Evolutionary conservation across 179 eudicot species (phyloP), one percentile per base, ranked within the genome.

Genomic region (Pouteria campechiana): DNA sequence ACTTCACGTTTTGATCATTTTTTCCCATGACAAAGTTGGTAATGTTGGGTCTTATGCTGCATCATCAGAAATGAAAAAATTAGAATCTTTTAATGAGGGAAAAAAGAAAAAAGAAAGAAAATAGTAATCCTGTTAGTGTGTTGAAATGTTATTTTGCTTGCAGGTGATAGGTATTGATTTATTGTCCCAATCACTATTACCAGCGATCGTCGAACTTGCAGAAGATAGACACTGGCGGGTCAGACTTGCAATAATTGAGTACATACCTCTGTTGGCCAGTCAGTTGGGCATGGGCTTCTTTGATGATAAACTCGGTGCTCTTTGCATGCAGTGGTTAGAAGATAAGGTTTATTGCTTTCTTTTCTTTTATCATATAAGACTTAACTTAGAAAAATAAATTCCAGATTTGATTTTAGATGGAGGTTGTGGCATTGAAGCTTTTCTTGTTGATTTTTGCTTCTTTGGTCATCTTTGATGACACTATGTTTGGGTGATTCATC

Each of bases 151-250:
- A 7, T 12, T 17, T 17, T 29, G 27, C 15, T 32, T 71, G 60
- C 74, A 90, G 98, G 98, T 90, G 47, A 86, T 90, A 60, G 98
- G 98, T 37, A 86, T 90, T 15, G 98, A 90, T 77, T 71, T 90
- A 17, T 61, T 90, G 57, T 90, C 98, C 25, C 98, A 86, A 45
- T 90, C 98, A 52, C 70, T 90, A 16, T 57, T 90, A 52, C 98
- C 96, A 44, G 98, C 98, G 31, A 90, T 90, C 34, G 98, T 90
- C 60, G 98, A 90, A 75, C 96, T 90, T 50, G 98, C 98, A 36
- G 98, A 87, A 53, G 96, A 86, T 55, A 86, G 98, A 56, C 98
- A 90, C 64, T 90, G 98, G 98, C 74, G 98, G 64, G 98, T 90
- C 37, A 84, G 98, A 15, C 90, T 90, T 42, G 98, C 98, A 28